Base-by-base conservation (phyloP, 768 basidiomycete genomes). In the Lactarius vividus region DNA sequence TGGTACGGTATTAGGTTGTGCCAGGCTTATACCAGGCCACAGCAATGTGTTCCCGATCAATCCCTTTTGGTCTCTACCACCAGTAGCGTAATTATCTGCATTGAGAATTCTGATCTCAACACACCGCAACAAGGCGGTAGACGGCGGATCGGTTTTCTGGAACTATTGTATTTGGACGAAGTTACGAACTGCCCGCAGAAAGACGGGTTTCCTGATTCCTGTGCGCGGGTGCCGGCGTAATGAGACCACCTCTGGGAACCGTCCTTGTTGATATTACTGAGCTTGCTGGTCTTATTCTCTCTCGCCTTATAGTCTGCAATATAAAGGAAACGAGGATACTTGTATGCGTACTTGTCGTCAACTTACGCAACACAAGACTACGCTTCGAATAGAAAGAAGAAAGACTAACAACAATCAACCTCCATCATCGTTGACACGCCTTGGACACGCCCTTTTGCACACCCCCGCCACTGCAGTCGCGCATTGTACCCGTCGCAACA, bases 331-430 rank as follows among this genome's bases (percentile, higher is more conserved):
- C 57, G 20, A 33, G 52, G 49, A 33, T 58, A 58, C 61, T 7
- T 42, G 56, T 55, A 63, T 29, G 57, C 16, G 31, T 31, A 37
- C 58, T 46, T 62, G 65, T 55, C 39, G 49, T 39, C 35, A 42
- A 10, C 26, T 35, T 33, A 23, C 13, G 57, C 62, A 66, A 52
- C 28, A 66, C 65, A 67, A 62, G 49, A 58, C 37, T 62, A 63
- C 37, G 60, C 59, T 37, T 57, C 57, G 44, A 52, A 44, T 57
- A 61, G 31, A 63, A 58, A 61, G 26, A 63, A 58, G 15, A n/a
- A 59, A 49, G 57, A 46, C 52, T 26, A 28, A 63, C 53, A n/a
- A 63, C 42, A 67, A 59, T 61, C 57, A 57, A 55, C 15, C 59
- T 31, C 28, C 29, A 29, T 31, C 28, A 31, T 13, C 61, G n/a